These are phyloP conservation scores for Tetratostichococcus sp. DNA, from an alignment of 139 green algal species.

Conservation along the genomic window DNA sequence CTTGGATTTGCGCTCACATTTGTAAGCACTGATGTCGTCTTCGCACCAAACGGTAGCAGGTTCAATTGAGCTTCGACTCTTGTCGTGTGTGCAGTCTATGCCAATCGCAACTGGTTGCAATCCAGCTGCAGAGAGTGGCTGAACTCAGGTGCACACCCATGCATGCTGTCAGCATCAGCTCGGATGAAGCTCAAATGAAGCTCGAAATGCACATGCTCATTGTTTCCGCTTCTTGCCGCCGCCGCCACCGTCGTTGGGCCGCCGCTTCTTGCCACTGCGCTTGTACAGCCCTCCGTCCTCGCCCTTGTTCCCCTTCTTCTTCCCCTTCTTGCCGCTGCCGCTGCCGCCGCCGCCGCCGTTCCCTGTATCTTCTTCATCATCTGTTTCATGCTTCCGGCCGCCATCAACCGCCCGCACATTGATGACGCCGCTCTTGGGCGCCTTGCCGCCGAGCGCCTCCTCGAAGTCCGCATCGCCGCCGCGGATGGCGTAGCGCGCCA, in stretches of 20 bases:
- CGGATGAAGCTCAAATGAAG: no score
- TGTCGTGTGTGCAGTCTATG: no score
- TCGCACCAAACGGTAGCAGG: no score
- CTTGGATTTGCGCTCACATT: no score
- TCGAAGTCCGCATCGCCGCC: slow-evolving; percentile 51
- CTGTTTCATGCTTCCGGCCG: neutral
- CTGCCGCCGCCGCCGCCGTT: slow-evolving; percentile 10
- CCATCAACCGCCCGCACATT: slow-evolving; percentile 12
- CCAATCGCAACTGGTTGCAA: no score
- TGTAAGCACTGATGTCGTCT: no score
- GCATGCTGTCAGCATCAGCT: no score
- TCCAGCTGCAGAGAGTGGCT: no score
- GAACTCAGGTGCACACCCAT: no score
- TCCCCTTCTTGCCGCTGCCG: slow-evolving; percentile 4
- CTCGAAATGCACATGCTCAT: neutral
- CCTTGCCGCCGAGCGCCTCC: slow-evolving; percentile 36
- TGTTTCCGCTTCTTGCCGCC: neutral
- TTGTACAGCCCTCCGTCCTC: neutral
- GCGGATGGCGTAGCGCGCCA: slow-evolving; percentile 65
- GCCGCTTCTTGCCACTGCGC: neutral
- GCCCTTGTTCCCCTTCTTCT: slow-evolving; percentile 13
- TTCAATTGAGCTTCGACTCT: no score
- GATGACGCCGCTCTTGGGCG: slow-evolving; percentile 4
- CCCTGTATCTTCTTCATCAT: neutral
- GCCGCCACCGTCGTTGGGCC: no score